Conservation (phyloP, 129 eudicot species). For the Helianthus tuberosus region DNA sequence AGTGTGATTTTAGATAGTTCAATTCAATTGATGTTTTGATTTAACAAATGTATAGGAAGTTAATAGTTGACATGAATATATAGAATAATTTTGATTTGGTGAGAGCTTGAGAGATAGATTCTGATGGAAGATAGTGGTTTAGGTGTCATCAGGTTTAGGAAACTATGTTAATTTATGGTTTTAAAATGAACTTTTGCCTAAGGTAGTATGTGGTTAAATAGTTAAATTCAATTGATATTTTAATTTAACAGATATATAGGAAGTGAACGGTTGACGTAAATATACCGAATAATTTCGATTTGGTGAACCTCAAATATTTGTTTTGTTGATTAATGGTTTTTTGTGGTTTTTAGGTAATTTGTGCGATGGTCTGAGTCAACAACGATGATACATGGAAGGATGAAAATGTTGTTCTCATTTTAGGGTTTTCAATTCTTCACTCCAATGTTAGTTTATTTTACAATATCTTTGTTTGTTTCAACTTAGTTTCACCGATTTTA, state of each 20-base stretch:
- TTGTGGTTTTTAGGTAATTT: too few relatives aligned
- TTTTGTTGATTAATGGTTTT: background rate
- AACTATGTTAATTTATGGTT: background rate
- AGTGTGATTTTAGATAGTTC: background rate
- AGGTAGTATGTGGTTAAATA: background rate
- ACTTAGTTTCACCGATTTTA: too few relatives aligned
- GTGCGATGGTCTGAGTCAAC: too few relatives aligned
- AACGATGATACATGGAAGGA: too few relatives aligned
- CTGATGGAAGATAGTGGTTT: constrained; percentile 1
- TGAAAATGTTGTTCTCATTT: too few relatives aligned
- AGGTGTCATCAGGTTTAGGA: constrained; percentile 9
- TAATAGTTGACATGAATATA: background rate
- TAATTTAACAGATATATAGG: background rate
- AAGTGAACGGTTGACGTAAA: background rate
- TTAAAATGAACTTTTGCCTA: background rate
- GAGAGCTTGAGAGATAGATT: background rate
- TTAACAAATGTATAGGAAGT: constrained; percentile 6
- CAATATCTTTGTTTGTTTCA: too few relatives aligned
- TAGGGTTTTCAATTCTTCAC: too few relatives aligned
- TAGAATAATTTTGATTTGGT: background rate
- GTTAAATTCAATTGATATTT: constrained; percentile 6
- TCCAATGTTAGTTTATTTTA: too few relatives aligned
- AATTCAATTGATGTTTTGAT: constrained; percentile 9
- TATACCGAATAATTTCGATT: background rate
- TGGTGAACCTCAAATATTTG: background rate